phyloP scores from a whole-genome alignment of 2,329 filamentous ascomycete species.

The Pseudogymnoascus sp. region DNA sequence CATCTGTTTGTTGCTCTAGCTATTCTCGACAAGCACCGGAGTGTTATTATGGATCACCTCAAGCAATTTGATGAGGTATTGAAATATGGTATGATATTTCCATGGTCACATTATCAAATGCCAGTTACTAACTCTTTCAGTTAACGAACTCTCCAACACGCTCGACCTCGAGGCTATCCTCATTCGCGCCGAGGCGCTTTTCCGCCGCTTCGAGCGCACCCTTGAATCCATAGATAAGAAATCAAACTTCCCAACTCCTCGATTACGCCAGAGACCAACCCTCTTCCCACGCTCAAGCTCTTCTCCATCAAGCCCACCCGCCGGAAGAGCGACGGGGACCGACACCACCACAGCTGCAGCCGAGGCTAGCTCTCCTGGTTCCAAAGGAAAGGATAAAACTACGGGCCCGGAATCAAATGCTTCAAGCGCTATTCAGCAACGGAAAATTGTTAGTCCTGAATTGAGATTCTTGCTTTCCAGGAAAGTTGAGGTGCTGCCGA shows the following conservation, averaged over 20 bases:
- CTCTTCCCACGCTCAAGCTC: conserved; percentile 7
- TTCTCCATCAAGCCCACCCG: neutral
- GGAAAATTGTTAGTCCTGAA: conserved; percentile 54
- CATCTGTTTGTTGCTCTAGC: conserved; percentile 91
- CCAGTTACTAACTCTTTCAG: conserved; percentile 37
- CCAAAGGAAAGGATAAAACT: conserved; percentile 25
- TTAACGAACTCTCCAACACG: conserved; percentile 89
- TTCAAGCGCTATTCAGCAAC: neutral
- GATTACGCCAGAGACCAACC: conserved; percentile 25
- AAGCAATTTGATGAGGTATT: conserved; percentile 94
- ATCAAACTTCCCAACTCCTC: conserved; percentile 65
- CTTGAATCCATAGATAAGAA: conserved; percentile 92
- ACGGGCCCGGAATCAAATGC: conserved; percentile 22
- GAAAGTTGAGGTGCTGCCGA: conserved; percentile 38
- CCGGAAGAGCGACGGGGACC: conserved; percentile 19
- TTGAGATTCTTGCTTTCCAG: conserved; percentile 53
- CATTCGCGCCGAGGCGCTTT: conserved; percentile 80
- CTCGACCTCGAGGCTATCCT: conserved; percentile 86
- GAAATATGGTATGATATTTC: conserved; percentile 68
- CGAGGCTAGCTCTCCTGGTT: conserved; percentile 21
- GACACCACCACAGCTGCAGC: conserved; percentile 32
- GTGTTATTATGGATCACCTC: conserved; percentile 91
- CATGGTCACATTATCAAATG: neutral
- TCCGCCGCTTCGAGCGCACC: conserved; percentile 76
- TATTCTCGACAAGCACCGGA: conserved; percentile 90